Percentiles rank a stretch among this genome's conserved stretches.
Conservation (phyloP, 371 early-diverging fungal species). For the Mucor mucedo region DNA sequence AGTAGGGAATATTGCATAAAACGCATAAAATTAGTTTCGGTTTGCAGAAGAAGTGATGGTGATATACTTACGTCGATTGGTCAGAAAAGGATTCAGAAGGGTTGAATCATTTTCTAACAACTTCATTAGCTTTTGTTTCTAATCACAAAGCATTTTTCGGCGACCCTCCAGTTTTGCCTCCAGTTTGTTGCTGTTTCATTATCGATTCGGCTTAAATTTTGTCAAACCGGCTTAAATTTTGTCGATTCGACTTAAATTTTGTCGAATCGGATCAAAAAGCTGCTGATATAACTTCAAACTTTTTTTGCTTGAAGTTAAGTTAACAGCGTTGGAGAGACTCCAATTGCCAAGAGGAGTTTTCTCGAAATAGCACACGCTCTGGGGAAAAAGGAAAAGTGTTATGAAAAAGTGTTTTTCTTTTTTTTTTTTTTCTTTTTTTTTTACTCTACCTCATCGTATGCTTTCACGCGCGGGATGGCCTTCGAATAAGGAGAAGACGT, state of each 20-base stretch:
- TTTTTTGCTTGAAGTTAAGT: not conserved
- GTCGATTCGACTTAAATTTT: too few species aligned
- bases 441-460: too few species aligned
- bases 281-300: too few species aligned
- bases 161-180: conserved; percentile 9
- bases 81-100: conserved; percentile 1
- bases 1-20: conserved; percentile 8
- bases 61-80: conserved; percentile 13
- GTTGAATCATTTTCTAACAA: conserved; percentile 8
- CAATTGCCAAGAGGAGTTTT: conserved; percentile 9
- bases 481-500: too few species aligned
- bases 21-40: conserved; percentile 4
- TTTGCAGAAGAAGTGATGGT: conserved; percentile 5
- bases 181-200: conserved; percentile 13
- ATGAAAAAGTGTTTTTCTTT: not conserved
- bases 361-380: conserved; percentile 8
- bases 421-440: too few species aligned
- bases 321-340: not conserved
- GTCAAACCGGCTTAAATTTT: conserved; percentile 14
- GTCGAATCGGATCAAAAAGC: conserved; percentile 43
- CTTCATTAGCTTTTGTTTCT: conserved; percentile 8
- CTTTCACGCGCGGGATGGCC: too few species aligned
- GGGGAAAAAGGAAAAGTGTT: conserved; percentile 6
- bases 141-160: conserved; percentile 3
- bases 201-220: conserved; percentile 11